Evolutionary conservation across 1,284 basidiomycete genomes (phyloP).

Genomic region (Mycena sp.): DNA sequence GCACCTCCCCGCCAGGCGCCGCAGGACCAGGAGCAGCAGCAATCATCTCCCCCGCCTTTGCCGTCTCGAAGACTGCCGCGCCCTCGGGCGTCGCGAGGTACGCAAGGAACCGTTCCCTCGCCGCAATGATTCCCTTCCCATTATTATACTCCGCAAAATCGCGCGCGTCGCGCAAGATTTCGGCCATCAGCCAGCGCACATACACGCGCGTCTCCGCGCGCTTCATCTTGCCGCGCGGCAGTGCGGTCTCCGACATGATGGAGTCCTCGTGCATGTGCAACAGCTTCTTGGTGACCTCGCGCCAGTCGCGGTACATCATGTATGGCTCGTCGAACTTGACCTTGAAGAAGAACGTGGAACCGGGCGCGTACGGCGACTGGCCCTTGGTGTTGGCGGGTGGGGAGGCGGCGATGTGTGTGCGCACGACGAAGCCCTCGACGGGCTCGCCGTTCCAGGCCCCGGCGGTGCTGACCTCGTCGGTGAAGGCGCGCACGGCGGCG

Average conservation of each 20-base stretch:
- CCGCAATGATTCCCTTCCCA: constrained; percentile 87
- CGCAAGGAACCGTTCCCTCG: constrained; percentile 81
- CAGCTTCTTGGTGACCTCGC: constrained; percentile 89
- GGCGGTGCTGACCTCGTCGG: constrained; percentile 69
- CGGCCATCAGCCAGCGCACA: constrained; percentile 73
- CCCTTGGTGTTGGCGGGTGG: constrained; percentile 28
- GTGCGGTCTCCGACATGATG: constrained; percentile 41
- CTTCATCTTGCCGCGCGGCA: constrained; percentile 71
- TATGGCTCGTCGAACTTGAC: constrained; percentile 99
- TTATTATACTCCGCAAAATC: constrained; percentile 75
- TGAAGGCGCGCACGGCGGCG: constrained; percentile 78
- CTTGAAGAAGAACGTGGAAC: constrained; percentile 98
- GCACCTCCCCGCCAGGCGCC: constrained; percentile 35
- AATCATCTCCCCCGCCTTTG: constrained; percentile 3
- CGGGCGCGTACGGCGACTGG: constrained; percentile 71
- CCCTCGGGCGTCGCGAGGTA: constrained; percentile 56
- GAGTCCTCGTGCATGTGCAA: constrained; percentile 52
- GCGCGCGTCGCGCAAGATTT: constrained; percentile 69
- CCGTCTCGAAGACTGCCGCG: constrained; percentile 29
- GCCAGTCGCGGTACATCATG: constrained; percentile 98
- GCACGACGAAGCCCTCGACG: constrained; percentile 97
- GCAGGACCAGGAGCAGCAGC: not conserved
- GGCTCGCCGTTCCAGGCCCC: constrained; percentile 88
- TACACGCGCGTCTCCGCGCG: constrained; percentile 75
- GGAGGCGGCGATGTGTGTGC: constrained; percentile 69